Percentiles rank a stretch among this genome's conserved stretches.
Evolutionary conservation across 2,329 filamentous ascomycete genomes (phyloP).

Genomic region (Achaetomium macrosporum): DNA sequence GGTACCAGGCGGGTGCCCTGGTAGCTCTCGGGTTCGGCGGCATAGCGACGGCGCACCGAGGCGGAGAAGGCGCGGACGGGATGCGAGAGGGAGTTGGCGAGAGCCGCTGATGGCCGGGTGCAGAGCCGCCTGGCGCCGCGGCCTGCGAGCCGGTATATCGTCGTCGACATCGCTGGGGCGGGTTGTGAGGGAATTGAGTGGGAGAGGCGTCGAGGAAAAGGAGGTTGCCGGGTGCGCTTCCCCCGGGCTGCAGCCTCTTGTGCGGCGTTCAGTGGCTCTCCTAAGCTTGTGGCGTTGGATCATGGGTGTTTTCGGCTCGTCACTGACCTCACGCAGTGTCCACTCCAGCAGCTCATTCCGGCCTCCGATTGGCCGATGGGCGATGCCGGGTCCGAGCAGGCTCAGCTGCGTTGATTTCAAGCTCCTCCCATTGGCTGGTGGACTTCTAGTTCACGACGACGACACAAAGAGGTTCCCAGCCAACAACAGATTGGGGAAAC

Average conservation of each 20-base stretch:
- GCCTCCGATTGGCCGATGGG: conserved; percentile 11
- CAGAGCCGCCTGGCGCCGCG: conserved; percentile 63
- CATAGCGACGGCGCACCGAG: conserved; percentile 56
- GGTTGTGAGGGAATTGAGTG: conserved; percentile 1
- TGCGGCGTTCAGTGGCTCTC: conserved; percentile 29
- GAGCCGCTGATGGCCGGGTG: conserved; percentile 21
- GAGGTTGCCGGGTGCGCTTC: conserved; percentile 15
- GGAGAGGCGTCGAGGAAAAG: conserved; percentile 26
- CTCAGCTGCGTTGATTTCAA: too few species aligned
- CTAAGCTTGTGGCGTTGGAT: conserved; percentile 15
- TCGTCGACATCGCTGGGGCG: conserved; percentile 53
- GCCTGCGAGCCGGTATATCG: conserved; percentile 67
- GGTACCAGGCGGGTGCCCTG: conserved; percentile 59
- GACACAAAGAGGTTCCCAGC: too few species aligned
- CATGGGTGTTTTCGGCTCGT: conserved; percentile 13
- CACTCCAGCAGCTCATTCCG: conserved; percentile 9
- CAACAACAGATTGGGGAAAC: too few species aligned
- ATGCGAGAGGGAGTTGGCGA: conserved; percentile 20
- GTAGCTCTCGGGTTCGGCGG: conserved; percentile 50
- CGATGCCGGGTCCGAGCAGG: too few species aligned
- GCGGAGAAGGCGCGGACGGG: conserved; percentile 57
- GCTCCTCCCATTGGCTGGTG: background rate
- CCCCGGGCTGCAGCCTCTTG: conserved; percentile 27
- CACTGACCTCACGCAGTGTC: conserved; percentile 16
- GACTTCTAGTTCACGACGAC: background rate